Percentiles rank a stretch among this genome's conserved stretches.
phyloP scores from a whole-genome alignment of 805 yeast species.

The Schwanniomyces occidentalis region DNA sequence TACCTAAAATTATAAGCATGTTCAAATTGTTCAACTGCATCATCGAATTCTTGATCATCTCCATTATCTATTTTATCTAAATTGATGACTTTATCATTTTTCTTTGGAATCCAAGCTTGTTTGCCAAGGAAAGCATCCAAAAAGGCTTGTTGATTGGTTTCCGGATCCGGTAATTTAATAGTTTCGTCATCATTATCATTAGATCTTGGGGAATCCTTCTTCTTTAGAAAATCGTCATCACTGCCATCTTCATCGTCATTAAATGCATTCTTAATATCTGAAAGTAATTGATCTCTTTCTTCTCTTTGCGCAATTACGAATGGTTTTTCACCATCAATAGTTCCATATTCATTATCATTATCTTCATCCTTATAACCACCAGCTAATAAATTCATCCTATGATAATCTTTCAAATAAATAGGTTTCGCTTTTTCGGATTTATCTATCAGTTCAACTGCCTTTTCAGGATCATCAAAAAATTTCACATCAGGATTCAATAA shows the following conservation, averaged over 20 bases:
- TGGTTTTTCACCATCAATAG: conserved; percentile 61
- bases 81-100: conserved; percentile 57
- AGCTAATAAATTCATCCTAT: conserved; percentile 75
- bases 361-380: conserved; percentile 61
- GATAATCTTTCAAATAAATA: conserved; percentile 87
- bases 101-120: conserved; percentile 88
- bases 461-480: conserved; percentile 72
- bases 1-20: conserved; percentile 91
- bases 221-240: conserved; percentile 52
- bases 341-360: conserved; percentile 42
- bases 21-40: conserved; percentile 88
- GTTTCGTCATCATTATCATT: conserved; percentile 27
- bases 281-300: conserved; percentile 69
- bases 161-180: conserved; percentile 57
- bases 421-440: conserved; percentile 51
- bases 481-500: conserved; percentile 67
- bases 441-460: conserved; percentile 12
- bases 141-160: conserved; percentile 62
- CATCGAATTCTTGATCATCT: conserved; percentile 85
- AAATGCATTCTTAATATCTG: conserved; percentile 75
- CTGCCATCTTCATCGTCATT: conserved; percentile 42
- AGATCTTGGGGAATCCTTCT: conserved; percentile 39
- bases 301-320: conserved; percentile 74
- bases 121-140: conserved; percentile 68
- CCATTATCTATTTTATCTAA: conserved; percentile 51